Conservation (phyloP, 371 early-diverging fungal species). For the Syncephalastrum monosporum region DNA sequence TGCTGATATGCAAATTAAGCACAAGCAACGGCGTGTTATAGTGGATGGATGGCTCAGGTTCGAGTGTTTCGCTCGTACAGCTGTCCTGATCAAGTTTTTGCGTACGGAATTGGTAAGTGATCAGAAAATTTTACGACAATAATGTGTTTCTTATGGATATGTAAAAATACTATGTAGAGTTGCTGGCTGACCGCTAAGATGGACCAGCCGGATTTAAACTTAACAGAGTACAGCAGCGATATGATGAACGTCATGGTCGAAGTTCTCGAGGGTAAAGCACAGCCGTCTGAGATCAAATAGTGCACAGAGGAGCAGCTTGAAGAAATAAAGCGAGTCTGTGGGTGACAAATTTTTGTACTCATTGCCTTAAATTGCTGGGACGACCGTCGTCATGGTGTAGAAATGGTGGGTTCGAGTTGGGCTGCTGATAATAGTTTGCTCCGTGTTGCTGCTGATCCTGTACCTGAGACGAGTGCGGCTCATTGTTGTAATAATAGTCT, state of each 20-base stretch:
- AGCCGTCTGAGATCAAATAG: too few relatives aligned
- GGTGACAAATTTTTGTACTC: too few relatives aligned
- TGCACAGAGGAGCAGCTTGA: too few relatives aligned
- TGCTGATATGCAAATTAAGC: conserved; percentile 56
- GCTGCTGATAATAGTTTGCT: too few relatives aligned
- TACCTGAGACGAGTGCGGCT: too few relatives aligned
- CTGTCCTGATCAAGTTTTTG: conserved; percentile 57
- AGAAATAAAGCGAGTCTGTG: too few relatives aligned
- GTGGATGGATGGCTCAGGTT: conserved; percentile 66
- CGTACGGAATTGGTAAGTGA: conserved; percentile 50
- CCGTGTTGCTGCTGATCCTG: too few relatives aligned
- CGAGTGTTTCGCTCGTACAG: conserved; percentile 64
- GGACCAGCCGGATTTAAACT: conserved; percentile 34
- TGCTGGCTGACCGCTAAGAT: conserved; percentile 37
- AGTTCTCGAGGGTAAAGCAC: conserved; percentile 20
- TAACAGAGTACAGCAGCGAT: conserved; percentile 24
- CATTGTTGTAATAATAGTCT: too few relatives aligned
- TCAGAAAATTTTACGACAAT: background rate
- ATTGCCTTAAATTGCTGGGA: too few relatives aligned
- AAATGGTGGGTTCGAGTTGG: too few relatives aligned
- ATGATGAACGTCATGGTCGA: conserved; percentile 32
- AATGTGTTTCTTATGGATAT: background rate
- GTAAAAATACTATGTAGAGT: conserved; percentile 18
- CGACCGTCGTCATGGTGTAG: too few relatives aligned
- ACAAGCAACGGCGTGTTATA: conserved; percentile 49